A percentile compares a stretch with the other conserved stretches of the same genome.
Conservation (phyloP, 768 basidiomycete genomes). For the Tylopilus felleus region DNA sequence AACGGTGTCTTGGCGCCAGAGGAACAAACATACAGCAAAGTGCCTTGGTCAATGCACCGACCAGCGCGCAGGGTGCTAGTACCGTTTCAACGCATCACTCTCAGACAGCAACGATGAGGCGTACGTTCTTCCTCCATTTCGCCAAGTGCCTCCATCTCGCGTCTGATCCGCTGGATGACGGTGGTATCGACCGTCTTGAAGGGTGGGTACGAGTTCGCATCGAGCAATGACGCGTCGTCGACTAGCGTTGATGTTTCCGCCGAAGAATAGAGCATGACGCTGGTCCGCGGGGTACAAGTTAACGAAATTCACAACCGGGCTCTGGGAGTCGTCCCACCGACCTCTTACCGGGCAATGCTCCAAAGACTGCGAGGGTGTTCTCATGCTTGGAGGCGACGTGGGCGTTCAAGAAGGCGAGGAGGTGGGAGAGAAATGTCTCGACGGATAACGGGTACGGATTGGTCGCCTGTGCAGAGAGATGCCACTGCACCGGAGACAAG, state of each 20-base stretch:
- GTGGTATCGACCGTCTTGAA: constrained; percentile 75
- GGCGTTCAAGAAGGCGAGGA: constrained; percentile 89
- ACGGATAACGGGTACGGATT: constrained; percentile 59
- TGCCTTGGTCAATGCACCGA: constrained; percentile 88
- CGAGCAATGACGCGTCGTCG: constrained; percentile 40
- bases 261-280: constrained; percentile 76
- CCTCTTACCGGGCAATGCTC: constrained; percentile 83
- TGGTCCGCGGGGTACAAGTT: constrained; percentile 27
- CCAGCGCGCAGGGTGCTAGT: constrained; percentile 65
- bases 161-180: constrained; percentile 57
- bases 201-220: constrained; percentile 80
- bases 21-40: constrained; percentile 66
- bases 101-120: background rate
- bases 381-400: constrained; percentile 90
- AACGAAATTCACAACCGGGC: background rate
- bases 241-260: constrained; percentile 40
- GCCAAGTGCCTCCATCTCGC: constrained; percentile 55
- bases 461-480: constrained; percentile 53
- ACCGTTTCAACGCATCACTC: constrained; percentile 5
- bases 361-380: constrained; percentile 91
- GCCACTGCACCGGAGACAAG: constrained; percentile 85
- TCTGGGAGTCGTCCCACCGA: constrained; percentile 29
- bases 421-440: constrained; percentile 71
- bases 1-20: background rate
- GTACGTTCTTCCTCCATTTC: constrained; percentile 46